These are phyloP conservation scores for Apiosordaria backusii DNA, from an alignment of 495 filamentous ascomycete genomes.

Conservation along the genomic window DNA sequence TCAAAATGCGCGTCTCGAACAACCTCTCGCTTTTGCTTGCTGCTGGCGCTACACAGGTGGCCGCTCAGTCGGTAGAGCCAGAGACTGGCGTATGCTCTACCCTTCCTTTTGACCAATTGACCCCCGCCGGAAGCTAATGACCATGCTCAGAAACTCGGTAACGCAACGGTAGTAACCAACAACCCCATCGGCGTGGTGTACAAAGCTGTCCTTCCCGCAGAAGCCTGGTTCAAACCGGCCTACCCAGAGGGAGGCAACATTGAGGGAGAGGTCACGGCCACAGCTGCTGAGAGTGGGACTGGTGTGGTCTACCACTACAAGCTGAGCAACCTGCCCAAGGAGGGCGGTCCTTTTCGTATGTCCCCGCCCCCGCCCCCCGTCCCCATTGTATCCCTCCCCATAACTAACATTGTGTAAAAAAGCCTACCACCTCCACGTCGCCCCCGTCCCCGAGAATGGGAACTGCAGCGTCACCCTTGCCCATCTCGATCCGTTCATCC, in stretches of 20 bases:
- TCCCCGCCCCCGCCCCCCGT: constrained; percentile 16
- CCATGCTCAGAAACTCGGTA: constrained; percentile 39
- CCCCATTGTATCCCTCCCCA: neutral
- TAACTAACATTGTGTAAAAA: constrained; percentile 14
- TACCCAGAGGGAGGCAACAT: constrained; percentile 54
- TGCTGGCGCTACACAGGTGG: constrained; percentile 21
- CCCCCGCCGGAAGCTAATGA: neutral
- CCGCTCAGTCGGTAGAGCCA: constrained; percentile 20
- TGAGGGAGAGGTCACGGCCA: constrained; percentile 59
- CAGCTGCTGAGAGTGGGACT: constrained; percentile 50
- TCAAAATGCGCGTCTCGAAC: constrained; percentile 26
- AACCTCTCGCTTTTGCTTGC: constrained; percentile 27
- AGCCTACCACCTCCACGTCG: constrained; percentile 83
- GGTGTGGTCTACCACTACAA: constrained; percentile 61
- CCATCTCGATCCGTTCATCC: constrained; percentile 55
- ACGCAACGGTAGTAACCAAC: constrained; percentile 55
- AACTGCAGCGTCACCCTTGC: constrained; percentile 71
- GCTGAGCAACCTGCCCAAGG: constrained; percentile 62
- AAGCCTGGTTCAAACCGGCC: constrained; percentile 43
- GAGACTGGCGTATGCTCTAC: constrained; percentile 21
- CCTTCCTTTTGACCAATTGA: neutral
- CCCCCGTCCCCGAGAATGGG: constrained; percentile 66
- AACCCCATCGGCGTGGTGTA: constrained; percentile 61
- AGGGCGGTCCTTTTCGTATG: constrained; percentile 69
- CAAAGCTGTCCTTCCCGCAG: constrained; percentile 56